These are phyloP conservation scores for Aphanomyces astaci DNA, from an alignment of 352 stramenopile genomes.

Conservation along the genomic window DNA sequence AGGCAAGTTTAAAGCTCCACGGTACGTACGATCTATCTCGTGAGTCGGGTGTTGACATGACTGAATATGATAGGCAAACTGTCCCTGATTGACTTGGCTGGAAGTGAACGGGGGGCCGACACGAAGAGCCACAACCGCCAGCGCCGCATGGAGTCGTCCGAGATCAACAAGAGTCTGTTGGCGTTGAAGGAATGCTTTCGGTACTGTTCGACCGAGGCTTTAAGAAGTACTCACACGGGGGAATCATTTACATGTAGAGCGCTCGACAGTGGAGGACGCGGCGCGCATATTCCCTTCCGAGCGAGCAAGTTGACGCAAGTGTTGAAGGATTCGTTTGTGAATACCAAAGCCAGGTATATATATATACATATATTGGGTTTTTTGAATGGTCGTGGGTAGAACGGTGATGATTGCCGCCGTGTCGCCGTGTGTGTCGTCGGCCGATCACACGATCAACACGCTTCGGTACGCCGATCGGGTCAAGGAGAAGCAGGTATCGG, in stretches of 20 bases:
- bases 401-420: slow-evolving; percentile 97
- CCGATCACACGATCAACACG: slow-evolving; percentile 97
- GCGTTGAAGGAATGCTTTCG: slow-evolving; percentile 97
- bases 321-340: slow-evolving; percentile 97
- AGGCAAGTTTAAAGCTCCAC: slow-evolving; percentile 37
- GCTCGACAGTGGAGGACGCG: slow-evolving; percentile 83
- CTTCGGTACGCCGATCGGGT: slow-evolving; percentile 95
- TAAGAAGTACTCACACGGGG: no score
- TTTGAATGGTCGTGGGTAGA: no score
- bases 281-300: slow-evolving; percentile 92
- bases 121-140: slow-evolving; percentile 90
- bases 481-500: slow-evolving; percentile 90
- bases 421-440: slow-evolving; percentile 87
- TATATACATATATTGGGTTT: no score
- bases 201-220: no score
- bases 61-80: slow-evolving; percentile 63
- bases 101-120: slow-evolving; percentile 93
- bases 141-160: slow-evolving; percentile 92
- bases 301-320: slow-evolving; percentile 96
- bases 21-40: slow-evolving; percentile 4
- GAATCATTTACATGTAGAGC: no score
- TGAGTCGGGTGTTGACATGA: background rate
- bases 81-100: slow-evolving; percentile 95
- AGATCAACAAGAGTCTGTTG: slow-evolving; percentile 97
- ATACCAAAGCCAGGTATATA: slow-evolving; percentile 79